Evolutionary conservation across 2,329 filamentous ascomycete genomes (phyloP).

Genomic region (Trichoderma sp.): DNA sequence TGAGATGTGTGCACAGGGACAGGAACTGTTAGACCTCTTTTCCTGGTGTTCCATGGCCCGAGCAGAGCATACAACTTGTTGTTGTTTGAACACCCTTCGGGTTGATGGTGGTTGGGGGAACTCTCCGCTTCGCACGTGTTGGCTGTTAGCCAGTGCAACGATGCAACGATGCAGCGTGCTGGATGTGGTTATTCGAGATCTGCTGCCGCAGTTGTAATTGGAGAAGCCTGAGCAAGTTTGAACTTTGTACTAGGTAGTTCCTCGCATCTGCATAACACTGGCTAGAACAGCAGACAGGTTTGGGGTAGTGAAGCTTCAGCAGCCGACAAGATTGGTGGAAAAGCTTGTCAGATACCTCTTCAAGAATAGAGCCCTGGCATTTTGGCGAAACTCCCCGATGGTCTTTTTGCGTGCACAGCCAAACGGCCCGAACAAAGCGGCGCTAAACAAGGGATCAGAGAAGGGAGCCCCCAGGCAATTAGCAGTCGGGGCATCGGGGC

Average conservation of each 20-base stretch:
- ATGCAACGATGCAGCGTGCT: conserved; percentile 13
- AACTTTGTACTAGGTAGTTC: too few relatives aligned
- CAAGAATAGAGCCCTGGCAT: neutral
- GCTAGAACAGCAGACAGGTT: neutral
- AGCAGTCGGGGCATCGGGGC: conserved; percentile 1
- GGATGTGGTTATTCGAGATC: neutral
- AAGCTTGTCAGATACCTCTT: neutral
- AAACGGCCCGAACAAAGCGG: conserved; percentile 18
- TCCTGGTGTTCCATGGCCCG: too few relatives aligned
- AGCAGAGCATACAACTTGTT: neutral
- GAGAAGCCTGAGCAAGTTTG: neutral
- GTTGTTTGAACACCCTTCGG: neutral
- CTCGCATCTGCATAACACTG: neutral
- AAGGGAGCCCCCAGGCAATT: neutral
- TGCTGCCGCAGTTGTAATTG: neutral
- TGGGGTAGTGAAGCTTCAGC: neutral
- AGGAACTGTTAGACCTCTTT: too few relatives aligned
- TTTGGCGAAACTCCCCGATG: conserved; percentile 19
- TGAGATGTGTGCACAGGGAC: neutral
- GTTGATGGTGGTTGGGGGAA: neutral
- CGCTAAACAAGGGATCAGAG: conserved; percentile 9
- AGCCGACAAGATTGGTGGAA: conserved; percentile 7
- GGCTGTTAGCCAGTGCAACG: neutral
- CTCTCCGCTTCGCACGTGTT: conserved; percentile 15
- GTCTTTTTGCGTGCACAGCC: conserved; percentile 1